A percentile compares a stretch with the other conserved stretches of the same genome.
Evolutionary conservation across 139 green algal genomes (phyloP).

Genomic region (Zygnema cylindricum): DNA sequence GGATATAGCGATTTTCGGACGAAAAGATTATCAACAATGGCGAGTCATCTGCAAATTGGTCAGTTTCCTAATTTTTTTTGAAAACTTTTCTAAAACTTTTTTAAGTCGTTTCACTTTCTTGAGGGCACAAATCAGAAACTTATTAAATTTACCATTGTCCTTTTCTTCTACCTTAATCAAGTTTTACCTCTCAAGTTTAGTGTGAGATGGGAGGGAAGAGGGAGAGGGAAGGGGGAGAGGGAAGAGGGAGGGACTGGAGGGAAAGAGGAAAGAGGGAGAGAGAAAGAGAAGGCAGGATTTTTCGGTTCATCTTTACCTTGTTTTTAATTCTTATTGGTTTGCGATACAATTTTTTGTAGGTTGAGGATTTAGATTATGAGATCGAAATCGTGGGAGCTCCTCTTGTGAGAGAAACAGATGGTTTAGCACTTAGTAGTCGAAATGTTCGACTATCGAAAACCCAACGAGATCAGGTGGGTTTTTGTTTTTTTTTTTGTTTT

Average conservation of each 20-base stretch:
- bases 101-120: too few relatives aligned
- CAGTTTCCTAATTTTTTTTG: not conserved
- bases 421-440: conserved; percentile 94
- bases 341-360: too few relatives aligned
- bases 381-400: conserved; percentile 86
- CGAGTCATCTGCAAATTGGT: conserved; percentile 87
- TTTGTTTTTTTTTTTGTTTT: not conserved
- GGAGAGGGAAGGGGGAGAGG: too few relatives aligned
- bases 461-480: conserved; percentile 66
- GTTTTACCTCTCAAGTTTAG: too few relatives aligned
- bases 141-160: not conserved
- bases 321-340: too few relatives aligned
- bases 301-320: too few relatives aligned
- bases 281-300: too few relatives aligned
- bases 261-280: too few relatives aligned
- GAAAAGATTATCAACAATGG: conserved; percentile 98
- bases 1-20: conserved; percentile 94
- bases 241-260: too few relatives aligned
- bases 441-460: conserved; percentile 83
- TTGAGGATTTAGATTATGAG: conserved; percentile 87
- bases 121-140: too few relatives aligned
- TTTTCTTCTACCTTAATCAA: too few relatives aligned
- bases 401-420: conserved; percentile 86
- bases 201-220: too few relatives aligned
- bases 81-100: not conserved